Percentiles rank a stretch among this genome's conserved stretches.
Evolutionary conservation across 352 stramenopile species (phyloP).

Genomic region (Paralagenidium karlingii): DNA sequence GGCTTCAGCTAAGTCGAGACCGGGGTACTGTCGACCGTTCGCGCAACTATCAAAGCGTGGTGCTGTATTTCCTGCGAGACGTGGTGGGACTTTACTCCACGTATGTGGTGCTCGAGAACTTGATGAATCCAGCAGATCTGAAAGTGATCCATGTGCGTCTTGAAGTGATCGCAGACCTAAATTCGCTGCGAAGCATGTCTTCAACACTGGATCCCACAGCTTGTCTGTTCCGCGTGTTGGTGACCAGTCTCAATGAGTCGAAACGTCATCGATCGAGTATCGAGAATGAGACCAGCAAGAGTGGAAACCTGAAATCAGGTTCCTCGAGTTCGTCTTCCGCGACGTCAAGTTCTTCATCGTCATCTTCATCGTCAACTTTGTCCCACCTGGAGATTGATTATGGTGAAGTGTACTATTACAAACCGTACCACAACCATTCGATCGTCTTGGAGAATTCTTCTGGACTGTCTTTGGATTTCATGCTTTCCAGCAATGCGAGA

Average conservation of each 20-base stretch:
- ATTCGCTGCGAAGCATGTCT: constrained; percentile 70
- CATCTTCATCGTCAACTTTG: neutral
- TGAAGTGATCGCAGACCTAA: constrained; percentile 79
- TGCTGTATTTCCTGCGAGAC: constrained; percentile 72
- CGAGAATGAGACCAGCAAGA: constrained; percentile 10
- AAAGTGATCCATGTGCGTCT: constrained; percentile 81
- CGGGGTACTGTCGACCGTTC: constrained; percentile 57
- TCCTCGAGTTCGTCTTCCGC: constrained; percentile 3
- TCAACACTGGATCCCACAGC: constrained; percentile 43
- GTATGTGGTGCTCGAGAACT: constrained; percentile 78
- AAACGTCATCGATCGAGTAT: constrained; percentile 53
- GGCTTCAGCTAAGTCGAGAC: constrained; percentile 71
- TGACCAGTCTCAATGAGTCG: constrained; percentile 51
- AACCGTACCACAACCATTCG: constrained; percentile 83
- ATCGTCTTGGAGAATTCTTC: constrained; percentile 83
- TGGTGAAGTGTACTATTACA: constrained; percentile 81
- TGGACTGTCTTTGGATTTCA: constrained; percentile 75
- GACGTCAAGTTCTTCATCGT: constrained; percentile 1
- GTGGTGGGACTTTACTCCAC: constrained; percentile 75
- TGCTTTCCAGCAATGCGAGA: constrained; percentile 68
- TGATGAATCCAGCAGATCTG: constrained; percentile 65
- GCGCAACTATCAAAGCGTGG: constrained; percentile 72
- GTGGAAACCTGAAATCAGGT: constrained; percentile 7
- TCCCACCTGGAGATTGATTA: constrained; percentile 57
- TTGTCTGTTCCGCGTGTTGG: constrained; percentile 80